phyloP scores from a whole-genome alignment of 1,139 yeast species.

The Candida sanyaensis region DNA sequence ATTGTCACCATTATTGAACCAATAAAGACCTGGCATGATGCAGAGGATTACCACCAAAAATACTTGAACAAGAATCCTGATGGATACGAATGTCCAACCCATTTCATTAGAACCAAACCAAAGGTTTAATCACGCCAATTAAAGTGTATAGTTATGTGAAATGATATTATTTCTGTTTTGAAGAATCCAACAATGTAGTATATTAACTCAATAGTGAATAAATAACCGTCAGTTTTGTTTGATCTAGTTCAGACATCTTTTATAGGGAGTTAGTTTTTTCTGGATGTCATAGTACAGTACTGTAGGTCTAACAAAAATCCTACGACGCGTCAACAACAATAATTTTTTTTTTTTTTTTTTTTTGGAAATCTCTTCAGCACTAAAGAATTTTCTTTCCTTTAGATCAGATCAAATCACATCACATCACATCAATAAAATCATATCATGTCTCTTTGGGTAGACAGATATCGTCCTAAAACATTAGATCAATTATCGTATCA shows the following conservation, averaged over 20 bases:
- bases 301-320: not conserved
- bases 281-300: not conserved
- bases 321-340: conserved; percentile 5
- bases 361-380: not conserved
- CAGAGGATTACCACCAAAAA: conserved; percentile 89
- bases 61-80: conserved; percentile 77
- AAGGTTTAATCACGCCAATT: conserved; percentile 12
- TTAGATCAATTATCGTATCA: conserved; percentile 71
- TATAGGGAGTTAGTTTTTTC: too few relatives aligned
- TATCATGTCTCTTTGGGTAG: conserved; percentile 93
- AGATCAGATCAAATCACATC: too few relatives aligned
- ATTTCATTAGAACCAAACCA: conserved; percentile 57
- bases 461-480: conserved; percentile 80
- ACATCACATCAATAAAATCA: not conserved
- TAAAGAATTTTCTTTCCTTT: conserved; percentile 3
- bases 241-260: not conserved
- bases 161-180: not conserved
- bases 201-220: not conserved
- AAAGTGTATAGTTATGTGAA: not conserved
- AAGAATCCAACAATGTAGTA: not conserved
- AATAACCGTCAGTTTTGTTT: not conserved
- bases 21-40: conserved; percentile 75
- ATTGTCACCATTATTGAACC: conserved; percentile 69
- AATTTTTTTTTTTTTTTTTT: not conserved
- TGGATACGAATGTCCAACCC: conserved; percentile 91